A percentile compares a stretch with the other conserved stretches of the same genome.
Conservation (phyloP, 805 yeast species). For the Pichia ethanolica region DNA sequence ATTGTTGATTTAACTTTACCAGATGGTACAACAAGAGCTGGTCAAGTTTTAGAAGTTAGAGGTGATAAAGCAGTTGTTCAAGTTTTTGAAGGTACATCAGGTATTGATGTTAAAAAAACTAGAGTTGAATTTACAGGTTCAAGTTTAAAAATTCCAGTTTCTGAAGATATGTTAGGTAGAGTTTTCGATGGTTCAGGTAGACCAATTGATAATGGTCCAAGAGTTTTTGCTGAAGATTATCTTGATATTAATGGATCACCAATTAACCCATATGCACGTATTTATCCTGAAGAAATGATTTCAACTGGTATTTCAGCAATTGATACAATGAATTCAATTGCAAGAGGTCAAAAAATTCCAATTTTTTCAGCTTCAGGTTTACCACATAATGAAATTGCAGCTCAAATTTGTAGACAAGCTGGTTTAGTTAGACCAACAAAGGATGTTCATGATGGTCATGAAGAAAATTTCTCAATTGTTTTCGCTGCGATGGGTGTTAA, state of each 20-base stretch:
- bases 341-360: slow-evolving; percentile 99
- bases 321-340: slow-evolving; percentile 99
- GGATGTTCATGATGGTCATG: slow-evolving; percentile 99
- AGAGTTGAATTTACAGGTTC: slow-evolving; percentile 96
- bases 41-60: slow-evolving; percentile 96
- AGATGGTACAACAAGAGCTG: slow-evolving; percentile 90
- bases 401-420: slow-evolving; percentile 99
- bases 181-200: slow-evolving; percentile 98
- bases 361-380: slow-evolving; percentile 98
- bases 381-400: slow-evolving; percentile 99
- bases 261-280: slow-evolving; percentile 95
- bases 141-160: slow-evolving; percentile 85
- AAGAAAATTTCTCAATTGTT: slow-evolving; percentile 97
- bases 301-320: slow-evolving; percentile 98
- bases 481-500: slow-evolving; percentile 99
- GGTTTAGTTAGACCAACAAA: slow-evolving; percentile 98
- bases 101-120: slow-evolving; percentile 97
- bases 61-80: slow-evolving; percentile 97
- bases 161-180: slow-evolving; percentile 96
- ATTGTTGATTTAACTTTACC: slow-evolving; percentile 95
- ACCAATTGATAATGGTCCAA: slow-evolving; percentile 97
- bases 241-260: slow-evolving; percentile 98
- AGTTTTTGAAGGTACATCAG: slow-evolving; percentile 98
- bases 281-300: slow-evolving; percentile 99
- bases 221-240: slow-evolving; percentile 96